Percentiles rank a stretch among this genome's conserved stretches.
phyloP scores from a whole-genome alignment of 805 yeast species.

The Saturnispora dispora region DNA sequence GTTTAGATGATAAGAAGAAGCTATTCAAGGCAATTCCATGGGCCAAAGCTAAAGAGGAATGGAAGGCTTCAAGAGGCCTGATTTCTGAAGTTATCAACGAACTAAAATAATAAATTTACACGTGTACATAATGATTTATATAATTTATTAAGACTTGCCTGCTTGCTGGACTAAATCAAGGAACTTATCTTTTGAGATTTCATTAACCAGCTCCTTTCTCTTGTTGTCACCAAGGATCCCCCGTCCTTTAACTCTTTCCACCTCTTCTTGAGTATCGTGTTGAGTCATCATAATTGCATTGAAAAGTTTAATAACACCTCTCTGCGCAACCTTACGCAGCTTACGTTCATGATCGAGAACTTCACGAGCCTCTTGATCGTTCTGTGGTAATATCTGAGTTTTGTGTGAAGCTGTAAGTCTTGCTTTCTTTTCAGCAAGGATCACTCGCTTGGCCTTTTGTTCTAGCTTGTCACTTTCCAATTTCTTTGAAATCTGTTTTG shows the following conservation, averaged over 20 bases:
- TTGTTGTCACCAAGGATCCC: slow-evolving; percentile 32
- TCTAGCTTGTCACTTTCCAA: slow-evolving; percentile 77
- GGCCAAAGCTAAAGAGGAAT: slow-evolving; percentile 26
- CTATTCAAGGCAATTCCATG: slow-evolving; percentile 29
- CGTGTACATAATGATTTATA: not conserved
- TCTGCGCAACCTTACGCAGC: slow-evolving; percentile 56
- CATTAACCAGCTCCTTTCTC: slow-evolving; percentile 56
- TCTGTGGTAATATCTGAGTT: slow-evolving; percentile 54
- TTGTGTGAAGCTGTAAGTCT: slow-evolving; percentile 59
- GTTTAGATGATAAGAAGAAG: slow-evolving; percentile 15
- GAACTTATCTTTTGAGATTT: slow-evolving; percentile 81
- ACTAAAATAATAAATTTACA: slow-evolving; percentile 8
- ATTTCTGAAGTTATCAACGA: slow-evolving; percentile 24
- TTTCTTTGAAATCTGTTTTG: slow-evolving; percentile 58
- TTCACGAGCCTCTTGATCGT: slow-evolving; percentile 47
- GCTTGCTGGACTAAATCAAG: slow-evolving; percentile 81
- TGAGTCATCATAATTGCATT: slow-evolving; percentile 43
- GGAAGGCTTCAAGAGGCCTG: slow-evolving; percentile 29
- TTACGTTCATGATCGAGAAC: slow-evolving; percentile 43
- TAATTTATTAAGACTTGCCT: slow-evolving; percentile 32
- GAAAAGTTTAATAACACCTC: slow-evolving; percentile 27
- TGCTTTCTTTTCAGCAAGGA: slow-evolving; percentile 63
- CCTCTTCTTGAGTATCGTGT: slow-evolving; percentile 61
- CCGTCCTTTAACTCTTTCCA: slow-evolving; percentile 29
- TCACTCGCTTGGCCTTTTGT: slow-evolving; percentile 64